phyloP scores from a whole-genome alignment of 2,329 filamentous ascomycete species.

The Colletotrichum musae region DNA sequence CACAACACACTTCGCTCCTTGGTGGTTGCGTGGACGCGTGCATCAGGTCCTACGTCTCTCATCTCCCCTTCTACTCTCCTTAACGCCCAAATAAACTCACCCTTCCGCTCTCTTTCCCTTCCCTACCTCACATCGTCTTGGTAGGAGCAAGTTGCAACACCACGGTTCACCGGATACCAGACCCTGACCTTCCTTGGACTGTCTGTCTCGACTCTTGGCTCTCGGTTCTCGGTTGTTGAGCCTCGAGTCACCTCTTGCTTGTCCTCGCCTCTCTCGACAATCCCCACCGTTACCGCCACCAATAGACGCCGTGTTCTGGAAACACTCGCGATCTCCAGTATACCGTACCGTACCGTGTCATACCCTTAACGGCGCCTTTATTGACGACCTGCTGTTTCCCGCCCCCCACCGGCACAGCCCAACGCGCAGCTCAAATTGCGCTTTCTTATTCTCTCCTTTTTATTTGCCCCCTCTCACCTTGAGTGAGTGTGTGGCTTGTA shows the following conservation, averaged over 20 bases:
- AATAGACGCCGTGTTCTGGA: slow-evolving; percentile 41
- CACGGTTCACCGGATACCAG: neutral
- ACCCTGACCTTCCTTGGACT: neutral
- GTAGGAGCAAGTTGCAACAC: neutral
- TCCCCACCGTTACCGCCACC: slow-evolving; percentile 31
- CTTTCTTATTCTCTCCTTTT: slow-evolving; percentile 26
- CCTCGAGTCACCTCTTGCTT: neutral
- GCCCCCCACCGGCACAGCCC: slow-evolving; percentile 11
- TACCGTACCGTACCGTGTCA: too few species aligned
- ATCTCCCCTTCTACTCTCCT: slow-evolving; percentile 28
- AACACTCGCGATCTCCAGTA: slow-evolving; percentile 38
- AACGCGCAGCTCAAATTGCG: slow-evolving; percentile 11
- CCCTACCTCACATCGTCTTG: slow-evolving; percentile 6
- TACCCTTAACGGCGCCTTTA: slow-evolving; percentile 29
- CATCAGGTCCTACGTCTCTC: slow-evolving; percentile 27
- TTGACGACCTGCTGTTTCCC: slow-evolving; percentile 11
- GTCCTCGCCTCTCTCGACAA: neutral
- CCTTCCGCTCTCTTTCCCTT: neutral
- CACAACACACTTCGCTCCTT: neutral
- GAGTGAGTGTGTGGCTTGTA: neutral
- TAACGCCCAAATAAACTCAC: slow-evolving; percentile 13
- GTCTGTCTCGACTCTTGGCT: neutral
- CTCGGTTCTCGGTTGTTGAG: slow-evolving; percentile 1
- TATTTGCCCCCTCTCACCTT: neutral
- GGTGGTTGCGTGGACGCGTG: slow-evolving; percentile 21